phyloP scores from a whole-genome alignment of 192 early-diverging fungal genomes.

The Coemansia sp. region DNA sequence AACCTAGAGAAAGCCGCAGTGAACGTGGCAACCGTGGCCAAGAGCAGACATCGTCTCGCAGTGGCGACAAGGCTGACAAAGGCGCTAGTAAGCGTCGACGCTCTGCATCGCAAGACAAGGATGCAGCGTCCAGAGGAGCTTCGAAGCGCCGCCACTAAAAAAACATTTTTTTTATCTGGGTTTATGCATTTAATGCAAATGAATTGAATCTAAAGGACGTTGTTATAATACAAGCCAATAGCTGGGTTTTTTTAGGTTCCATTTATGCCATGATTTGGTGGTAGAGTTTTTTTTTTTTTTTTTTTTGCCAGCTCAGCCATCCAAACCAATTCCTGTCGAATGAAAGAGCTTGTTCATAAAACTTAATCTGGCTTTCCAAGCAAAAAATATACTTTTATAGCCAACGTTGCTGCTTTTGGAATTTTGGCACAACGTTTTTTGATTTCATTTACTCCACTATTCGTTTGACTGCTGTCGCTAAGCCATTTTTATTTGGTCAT shows the following conservation, averaged over 20 bases:
- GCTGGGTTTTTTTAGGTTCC: no score
- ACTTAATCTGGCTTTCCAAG: no score
- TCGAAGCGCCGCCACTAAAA: constrained; percentile 46
- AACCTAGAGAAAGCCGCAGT: constrained; percentile 4
- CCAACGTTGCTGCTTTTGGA: neutral
- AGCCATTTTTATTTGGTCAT: neutral
- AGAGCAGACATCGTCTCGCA: constrained; percentile 9
- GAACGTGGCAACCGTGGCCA: constrained; percentile 13
- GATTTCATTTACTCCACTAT: neutral
- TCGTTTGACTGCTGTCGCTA: neutral
- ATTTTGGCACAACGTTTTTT: neutral
- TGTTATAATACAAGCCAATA: no score
- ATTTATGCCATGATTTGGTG: no score
- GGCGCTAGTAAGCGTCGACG: constrained; percentile 45
- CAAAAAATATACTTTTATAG: neutral
- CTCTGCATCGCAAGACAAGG: constrained; percentile 41
- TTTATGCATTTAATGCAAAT: neutral
- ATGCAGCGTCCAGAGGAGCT: constrained; percentile 21
- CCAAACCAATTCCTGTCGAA: no score
- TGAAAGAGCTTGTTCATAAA: no score
- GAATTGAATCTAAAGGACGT: no score
- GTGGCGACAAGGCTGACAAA: constrained; percentile 25
- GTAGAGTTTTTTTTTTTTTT: no score
- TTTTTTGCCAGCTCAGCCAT: no score
- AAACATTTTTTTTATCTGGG: neutral